Evolutionary conservation across 2,329 filamentous ascomycete genomes (phyloP).

Genomic region (Lithohypha guttulata): DNA sequence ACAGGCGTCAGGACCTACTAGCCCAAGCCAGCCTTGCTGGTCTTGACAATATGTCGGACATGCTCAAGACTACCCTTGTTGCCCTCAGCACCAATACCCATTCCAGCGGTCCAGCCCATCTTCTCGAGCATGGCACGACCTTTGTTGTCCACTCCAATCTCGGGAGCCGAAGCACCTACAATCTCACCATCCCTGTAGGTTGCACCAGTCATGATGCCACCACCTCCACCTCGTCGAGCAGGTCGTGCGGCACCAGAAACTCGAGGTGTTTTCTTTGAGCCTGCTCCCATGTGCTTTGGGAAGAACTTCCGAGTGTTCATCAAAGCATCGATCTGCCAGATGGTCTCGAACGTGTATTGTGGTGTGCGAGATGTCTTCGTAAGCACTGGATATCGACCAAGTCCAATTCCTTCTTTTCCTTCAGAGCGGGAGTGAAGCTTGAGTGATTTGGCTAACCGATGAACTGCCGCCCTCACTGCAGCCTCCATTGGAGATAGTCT

Average conservation of each 20-base stretch:
- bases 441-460: conserved; percentile 65
- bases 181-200: conserved; percentile 74
- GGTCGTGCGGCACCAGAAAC: conserved; percentile 20
- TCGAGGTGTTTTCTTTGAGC: conserved; percentile 4
- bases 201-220: conserved; percentile 36
- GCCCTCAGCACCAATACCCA: conserved; percentile 65
- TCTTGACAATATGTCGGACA: conserved; percentile 78
- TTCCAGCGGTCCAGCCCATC: conserved; percentile 92
- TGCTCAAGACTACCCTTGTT: conserved; percentile 85
- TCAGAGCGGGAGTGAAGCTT: conserved; percentile 74
- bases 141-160: conserved; percentile 70
- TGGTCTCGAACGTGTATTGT: conserved; percentile 46
- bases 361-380: conserved; percentile 61
- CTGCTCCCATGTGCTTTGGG: conserved; percentile 11
- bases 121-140: conserved; percentile 84
- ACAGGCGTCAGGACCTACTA: no score
- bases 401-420: conserved; percentile 61
- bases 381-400: conserved; percentile 63
- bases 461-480: conserved; percentile 62
- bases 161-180: conserved; percentile 74
- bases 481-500: conserved; percentile 77
- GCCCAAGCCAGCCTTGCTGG: conserved; percentile 71
- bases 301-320: conserved; percentile 21
- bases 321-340: conserved; percentile 33
- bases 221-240: conserved; percentile 27